Percentiles rank a stretch among this genome's conserved stretches.
Evolutionary conservation across 768 basidiomycete genomes (phyloP).

Genomic region (Leccinum subtestaceum): DNA sequence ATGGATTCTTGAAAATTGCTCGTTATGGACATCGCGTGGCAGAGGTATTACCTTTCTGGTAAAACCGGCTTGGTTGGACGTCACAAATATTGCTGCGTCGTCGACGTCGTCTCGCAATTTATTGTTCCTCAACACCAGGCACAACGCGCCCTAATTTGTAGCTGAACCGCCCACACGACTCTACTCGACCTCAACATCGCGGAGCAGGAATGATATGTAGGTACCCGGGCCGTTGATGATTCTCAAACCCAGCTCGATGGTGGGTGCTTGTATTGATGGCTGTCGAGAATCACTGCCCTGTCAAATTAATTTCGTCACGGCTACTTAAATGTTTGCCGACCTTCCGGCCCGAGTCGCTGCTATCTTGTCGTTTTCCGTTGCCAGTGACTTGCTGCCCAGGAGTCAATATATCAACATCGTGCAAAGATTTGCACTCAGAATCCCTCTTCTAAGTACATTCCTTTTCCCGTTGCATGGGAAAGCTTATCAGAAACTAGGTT

Average conservation of each 20-base stretch:
- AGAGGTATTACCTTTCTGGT: constrained; percentile 5
- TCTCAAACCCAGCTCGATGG: not conserved
- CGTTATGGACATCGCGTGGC: constrained; percentile 14
- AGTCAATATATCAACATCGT: not conserved
- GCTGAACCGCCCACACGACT: not conserved
- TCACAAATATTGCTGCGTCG: not conserved
- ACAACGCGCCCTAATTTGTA: not conserved
- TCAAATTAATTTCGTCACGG: not conserved
- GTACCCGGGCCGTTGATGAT: not conserved
- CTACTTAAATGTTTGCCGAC: constrained; percentile 8
- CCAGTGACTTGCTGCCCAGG: not conserved
- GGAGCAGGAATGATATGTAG: not conserved
- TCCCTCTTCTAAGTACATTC: not conserved
- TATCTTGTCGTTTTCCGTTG: not conserved
- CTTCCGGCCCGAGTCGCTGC: not conserved
- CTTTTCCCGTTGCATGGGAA: not conserved
- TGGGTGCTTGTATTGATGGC: not conserved
- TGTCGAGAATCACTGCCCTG: constrained; percentile 2
- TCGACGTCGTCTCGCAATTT: not conserved
- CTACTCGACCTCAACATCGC: not conserved
- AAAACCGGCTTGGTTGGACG: not conserved
- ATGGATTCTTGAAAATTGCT: constrained; percentile 16
- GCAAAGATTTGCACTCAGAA: not conserved
- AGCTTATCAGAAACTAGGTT: not conserved
- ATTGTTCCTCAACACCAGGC: not conserved